Percentiles rank a stretch among this genome's conserved stretches.
Conservation (phyloP, 495 filamentous ascomycete species). For the Durotheca rogersii region DNA sequence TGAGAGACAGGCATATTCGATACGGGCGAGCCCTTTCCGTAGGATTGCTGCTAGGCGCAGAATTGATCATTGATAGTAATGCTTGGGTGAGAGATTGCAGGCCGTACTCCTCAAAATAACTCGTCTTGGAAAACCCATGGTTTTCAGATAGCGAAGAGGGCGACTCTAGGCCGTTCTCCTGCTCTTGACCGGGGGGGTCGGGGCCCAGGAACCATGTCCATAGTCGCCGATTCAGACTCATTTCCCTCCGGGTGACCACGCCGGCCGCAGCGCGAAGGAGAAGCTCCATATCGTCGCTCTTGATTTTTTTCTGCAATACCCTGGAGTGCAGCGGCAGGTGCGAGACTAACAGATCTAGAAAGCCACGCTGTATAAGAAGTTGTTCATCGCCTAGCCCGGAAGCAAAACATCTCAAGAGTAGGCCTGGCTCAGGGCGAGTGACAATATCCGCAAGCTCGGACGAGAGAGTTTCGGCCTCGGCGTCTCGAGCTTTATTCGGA, state of each 20-base stretch:
- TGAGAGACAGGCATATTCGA: conserved; percentile 86
- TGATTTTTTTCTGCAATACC: conserved; percentile 72
- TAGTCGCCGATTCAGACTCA: conserved; percentile 90
- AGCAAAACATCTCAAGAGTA: conserved; percentile 87
- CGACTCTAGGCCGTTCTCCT: conserved; percentile 49
- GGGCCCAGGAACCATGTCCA: conserved; percentile 98
- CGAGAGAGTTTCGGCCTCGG: conserved; percentile 29
- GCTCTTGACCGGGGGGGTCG: conserved; percentile 57
- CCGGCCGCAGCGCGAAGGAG: conserved; percentile 78
- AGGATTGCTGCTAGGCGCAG: conserved; percentile 50
- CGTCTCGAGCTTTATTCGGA: conserved; percentile 19
- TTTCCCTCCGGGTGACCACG: conserved; percentile 85
- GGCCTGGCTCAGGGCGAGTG: conserved; percentile 86
- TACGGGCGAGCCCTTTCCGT: conserved; percentile 82
- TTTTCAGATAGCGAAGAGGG: conserved; percentile 48
- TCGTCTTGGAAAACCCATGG: conserved; percentile 50
- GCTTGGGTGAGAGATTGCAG: conserved; percentile 69
- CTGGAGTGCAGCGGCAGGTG: conserved; percentile 86
- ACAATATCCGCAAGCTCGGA: conserved; percentile 65
- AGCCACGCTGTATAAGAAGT: conserved; percentile 87
- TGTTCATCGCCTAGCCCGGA: conserved; percentile 88
- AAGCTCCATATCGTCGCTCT: conserved; percentile 70
- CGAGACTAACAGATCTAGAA: conserved; percentile 87
- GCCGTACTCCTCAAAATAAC: conserved; percentile 81
- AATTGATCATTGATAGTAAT: conserved; percentile 73